Evolutionary conservation across 768 basidiomycete species (phyloP).

Genomic region (Vishniacozyma victoriae): DNA sequence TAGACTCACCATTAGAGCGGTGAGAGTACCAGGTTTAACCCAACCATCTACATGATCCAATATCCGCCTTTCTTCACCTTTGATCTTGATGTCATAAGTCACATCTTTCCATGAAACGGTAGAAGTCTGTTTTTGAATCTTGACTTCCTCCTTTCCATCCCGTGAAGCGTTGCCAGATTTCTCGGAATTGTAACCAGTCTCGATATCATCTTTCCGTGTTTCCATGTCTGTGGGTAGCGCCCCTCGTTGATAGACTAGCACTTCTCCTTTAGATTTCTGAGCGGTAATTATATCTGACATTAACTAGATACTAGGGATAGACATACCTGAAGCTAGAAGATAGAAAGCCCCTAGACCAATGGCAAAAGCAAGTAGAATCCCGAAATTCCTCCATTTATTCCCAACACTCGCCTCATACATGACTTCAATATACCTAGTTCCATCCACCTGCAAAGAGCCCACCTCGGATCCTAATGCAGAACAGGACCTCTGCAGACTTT

Average conservation of each 20-base stretch:
- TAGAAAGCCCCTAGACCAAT: slow-evolving; percentile 38
- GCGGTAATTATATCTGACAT: slow-evolving; percentile 24
- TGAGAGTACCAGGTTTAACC: slow-evolving; percentile 63
- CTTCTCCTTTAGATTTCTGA: slow-evolving; percentile 48
- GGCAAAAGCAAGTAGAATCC: slow-evolving; percentile 40
- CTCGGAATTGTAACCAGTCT: background rate
- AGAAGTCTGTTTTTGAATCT: slow-evolving; percentile 27
- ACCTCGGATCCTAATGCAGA: slow-evolving; percentile 31
- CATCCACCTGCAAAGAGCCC: slow-evolving; percentile 39
- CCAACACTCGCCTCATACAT: slow-evolving; percentile 5
- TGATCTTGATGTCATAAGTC: slow-evolving; percentile 3
- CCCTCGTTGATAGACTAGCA: slow-evolving; percentile 46
- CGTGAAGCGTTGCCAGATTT: background rate
- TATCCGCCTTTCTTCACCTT: slow-evolving; percentile 40
- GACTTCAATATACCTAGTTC: slow-evolving; percentile 12
- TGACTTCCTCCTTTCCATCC: background rate
- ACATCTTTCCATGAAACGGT: slow-evolving; percentile 28
- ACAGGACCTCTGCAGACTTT: slow-evolving; percentile 26
- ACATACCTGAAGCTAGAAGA: slow-evolving; percentile 36
- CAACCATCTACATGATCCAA: slow-evolving; percentile 68
- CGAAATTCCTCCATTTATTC: slow-evolving; percentile 32
- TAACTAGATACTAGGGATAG: background rate
- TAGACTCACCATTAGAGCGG: slow-evolving; percentile 45
- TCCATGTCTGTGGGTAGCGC: slow-evolving; percentile 37
- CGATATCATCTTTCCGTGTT: too few relatives aligned